phyloP scores from a whole-genome alignment of 768 basidiomycete genomes.

The Calvatia gigantea region DNA sequence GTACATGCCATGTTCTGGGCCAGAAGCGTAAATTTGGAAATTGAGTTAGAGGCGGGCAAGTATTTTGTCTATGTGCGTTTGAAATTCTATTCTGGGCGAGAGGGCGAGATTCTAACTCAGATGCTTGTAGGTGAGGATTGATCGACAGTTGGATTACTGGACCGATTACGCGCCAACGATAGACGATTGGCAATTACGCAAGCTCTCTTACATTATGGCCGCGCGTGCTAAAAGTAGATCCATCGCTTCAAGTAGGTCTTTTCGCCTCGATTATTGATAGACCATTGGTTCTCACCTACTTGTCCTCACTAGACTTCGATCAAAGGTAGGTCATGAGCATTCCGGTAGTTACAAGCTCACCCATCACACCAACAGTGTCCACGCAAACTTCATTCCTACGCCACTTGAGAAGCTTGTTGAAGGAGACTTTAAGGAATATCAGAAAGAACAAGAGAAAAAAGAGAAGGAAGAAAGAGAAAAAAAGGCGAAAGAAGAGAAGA shows the following conservation, averaged over 20 bases:
- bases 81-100: not conserved
- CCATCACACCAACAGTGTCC: constrained; percentile 16
- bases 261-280: not conserved
- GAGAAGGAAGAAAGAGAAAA: constrained; percentile 11
- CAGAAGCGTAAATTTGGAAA: constrained; percentile 40
- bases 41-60: constrained; percentile 36
- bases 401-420: constrained; percentile 32
- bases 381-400: constrained; percentile 30
- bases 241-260: constrained; percentile 40
- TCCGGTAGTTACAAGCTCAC: constrained; percentile 5
- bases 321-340: constrained; percentile 25
- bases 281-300: not conserved
- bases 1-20: constrained; percentile 31
- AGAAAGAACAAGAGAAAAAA: constrained; percentile 22
- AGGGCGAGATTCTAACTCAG: not conserved
- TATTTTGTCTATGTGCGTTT: constrained; percentile 41
- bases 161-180: constrained; percentile 18
- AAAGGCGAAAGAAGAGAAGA: constrained; percentile 20
- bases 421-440: constrained; percentile 30
- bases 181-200: constrained; percentile 34
- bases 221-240: constrained; percentile 44
- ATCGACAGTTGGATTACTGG: constrained; percentile 17
- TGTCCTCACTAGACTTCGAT: constrained; percentile 25
- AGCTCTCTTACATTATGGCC: constrained; percentile 37
- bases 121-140: constrained; percentile 27